Evolutionary conservation across 208 protist species (phyloP).

Genomic region (Strigomonas oncopelti): DNA sequence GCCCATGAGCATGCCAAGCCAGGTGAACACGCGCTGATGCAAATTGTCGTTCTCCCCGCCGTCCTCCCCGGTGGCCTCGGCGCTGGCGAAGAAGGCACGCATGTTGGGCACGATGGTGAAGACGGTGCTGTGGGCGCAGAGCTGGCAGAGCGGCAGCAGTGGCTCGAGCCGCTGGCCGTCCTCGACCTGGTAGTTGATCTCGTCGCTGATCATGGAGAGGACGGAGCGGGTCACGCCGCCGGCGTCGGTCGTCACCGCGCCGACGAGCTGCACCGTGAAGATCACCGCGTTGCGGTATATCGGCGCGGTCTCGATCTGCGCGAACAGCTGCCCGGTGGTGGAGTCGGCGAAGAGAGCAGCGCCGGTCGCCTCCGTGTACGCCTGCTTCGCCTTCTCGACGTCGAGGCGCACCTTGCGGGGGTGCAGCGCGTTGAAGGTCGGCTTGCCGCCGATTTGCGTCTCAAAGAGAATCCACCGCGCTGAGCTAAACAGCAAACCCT

Average conservation of each 20-base stretch:
- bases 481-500: constrained; percentile 61
- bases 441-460: constrained; percentile 45
- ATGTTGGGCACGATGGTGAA: constrained; percentile 85
- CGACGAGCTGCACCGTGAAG: constrained; percentile 69
- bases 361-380: constrained; percentile 18
- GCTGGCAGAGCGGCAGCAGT: constrained; percentile 72
- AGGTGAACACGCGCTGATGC: constrained; percentile 48
- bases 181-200: constrained; percentile 65
- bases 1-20: constrained; percentile 84
- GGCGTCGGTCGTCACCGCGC: constrained; percentile 61
- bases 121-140: constrained; percentile 76
- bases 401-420: constrained; percentile 51
- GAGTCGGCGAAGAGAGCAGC: constrained; percentile 1
- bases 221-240: constrained; percentile 84
- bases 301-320: constrained; percentile 49
- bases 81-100: constrained; percentile 40
- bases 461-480: constrained; percentile 83
- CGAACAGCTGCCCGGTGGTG: constrained; percentile 66
- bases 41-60: constrained; percentile 37
- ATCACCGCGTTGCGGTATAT: constrained; percentile 76
- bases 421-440: constrained; percentile 29
- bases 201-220: constrained; percentile 81
- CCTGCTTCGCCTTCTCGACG: constrained; percentile 31
- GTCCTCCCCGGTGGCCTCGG: constrained; percentile 20
- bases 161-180: constrained; percentile 57